Evolutionary conservation across 1,139 yeast genomes (phyloP).

Genomic region (Schwanniomyces etchellsii): DNA sequence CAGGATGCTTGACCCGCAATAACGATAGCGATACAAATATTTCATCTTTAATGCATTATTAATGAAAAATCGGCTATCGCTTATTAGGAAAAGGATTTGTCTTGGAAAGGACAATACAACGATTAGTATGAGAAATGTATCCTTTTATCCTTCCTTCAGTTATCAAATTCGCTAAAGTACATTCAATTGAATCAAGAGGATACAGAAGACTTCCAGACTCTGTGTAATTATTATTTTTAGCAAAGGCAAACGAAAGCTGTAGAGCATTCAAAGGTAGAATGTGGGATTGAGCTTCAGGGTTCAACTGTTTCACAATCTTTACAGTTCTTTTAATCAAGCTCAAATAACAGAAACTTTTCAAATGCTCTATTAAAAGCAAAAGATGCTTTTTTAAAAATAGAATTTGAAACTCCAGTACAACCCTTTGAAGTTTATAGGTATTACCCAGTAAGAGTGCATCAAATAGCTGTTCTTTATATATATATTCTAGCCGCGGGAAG

Average conservation of each 20-base stretch:
- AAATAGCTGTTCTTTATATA: slow-evolving; percentile 47
- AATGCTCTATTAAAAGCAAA: slow-evolving; percentile 54
- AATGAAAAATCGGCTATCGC: too few species aligned
- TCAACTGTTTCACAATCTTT: slow-evolving; percentile 26
- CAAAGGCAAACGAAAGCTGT: slow-evolving; percentile 40
- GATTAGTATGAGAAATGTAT: slow-evolving; percentile 70
- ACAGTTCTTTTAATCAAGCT: slow-evolving; percentile 49
- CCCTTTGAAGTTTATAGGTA: slow-evolving; percentile 40
- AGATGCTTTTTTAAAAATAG: slow-evolving; percentile 56
- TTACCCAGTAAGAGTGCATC: slow-evolving; percentile 52
- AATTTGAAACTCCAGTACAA: slow-evolving; percentile 39
- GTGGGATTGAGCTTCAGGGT: slow-evolving; percentile 21
- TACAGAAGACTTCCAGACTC: slow-evolving; percentile 8
- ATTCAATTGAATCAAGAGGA: slow-evolving; percentile 56
- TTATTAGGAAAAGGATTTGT: slow-evolving; percentile 68
- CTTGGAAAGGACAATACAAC: slow-evolving; percentile 73
- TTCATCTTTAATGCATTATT: too few species aligned
- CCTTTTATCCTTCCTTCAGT: slow-evolving; percentile 66
- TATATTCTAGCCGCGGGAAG: slow-evolving; percentile 35
- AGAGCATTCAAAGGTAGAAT: slow-evolving; percentile 45
- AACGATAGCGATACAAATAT: too few species aligned
- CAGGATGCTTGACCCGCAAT: too few species aligned
- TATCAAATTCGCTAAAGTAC: slow-evolving; percentile 65
- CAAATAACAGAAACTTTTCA: slow-evolving; percentile 48
- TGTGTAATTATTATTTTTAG: slow-evolving; percentile 15